Base-by-base conservation (phyloP, 352 stramenopile species). In the Phytophthora hybrid region DNA sequence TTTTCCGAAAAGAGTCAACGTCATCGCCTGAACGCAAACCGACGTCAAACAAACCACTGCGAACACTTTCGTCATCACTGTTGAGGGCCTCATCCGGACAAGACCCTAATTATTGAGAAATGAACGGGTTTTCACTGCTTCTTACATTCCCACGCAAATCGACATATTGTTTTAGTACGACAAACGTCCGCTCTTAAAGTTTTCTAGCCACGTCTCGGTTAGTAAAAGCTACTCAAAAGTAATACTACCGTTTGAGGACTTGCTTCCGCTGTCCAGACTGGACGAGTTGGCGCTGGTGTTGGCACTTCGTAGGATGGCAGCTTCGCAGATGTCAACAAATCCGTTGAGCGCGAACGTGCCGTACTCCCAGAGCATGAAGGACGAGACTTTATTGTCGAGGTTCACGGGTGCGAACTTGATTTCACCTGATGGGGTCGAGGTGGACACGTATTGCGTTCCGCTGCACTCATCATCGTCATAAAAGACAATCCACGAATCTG, bases 341-440 rank as follows among this genome's bases (percentile, higher is more conserved):
- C 72, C 72, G 6, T 60, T 67, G 1, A 73, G 29, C 19, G 66
- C 10, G 29, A 69, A 75, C 0, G 47, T 61, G 0, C 39, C 13
- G 58, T 69, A 72, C 39, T 77, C 66, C 66, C 63, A 79, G 4
- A 76, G 47, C 72, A 78, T 80, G 62, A 82, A 80, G 11, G 76
- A 82, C 21, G 76, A 80, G 0, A 82, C 63, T 39, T 70, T 69
- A 19, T 78, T 76, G 47, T 68, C 53, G 9, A 82, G 56, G 1
- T 26, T 41, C 37, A 72, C 57, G 2, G 37, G 18, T 14, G 53
- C 60, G 37, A 80, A 76, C 53, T 80, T 67, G 32, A 69, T 72
- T 34, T 70, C 31, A 9, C 60, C 67, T 3, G 52, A 58, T 10
- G 65, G 59, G 1, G 56, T 71, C 13, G 16, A 31, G 2, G 1